These are phyloP conservation scores for Leucoagaricus sp. DNA, from an alignment of 1,284 basidiomycete genomes.

Conservation along the genomic window DNA sequence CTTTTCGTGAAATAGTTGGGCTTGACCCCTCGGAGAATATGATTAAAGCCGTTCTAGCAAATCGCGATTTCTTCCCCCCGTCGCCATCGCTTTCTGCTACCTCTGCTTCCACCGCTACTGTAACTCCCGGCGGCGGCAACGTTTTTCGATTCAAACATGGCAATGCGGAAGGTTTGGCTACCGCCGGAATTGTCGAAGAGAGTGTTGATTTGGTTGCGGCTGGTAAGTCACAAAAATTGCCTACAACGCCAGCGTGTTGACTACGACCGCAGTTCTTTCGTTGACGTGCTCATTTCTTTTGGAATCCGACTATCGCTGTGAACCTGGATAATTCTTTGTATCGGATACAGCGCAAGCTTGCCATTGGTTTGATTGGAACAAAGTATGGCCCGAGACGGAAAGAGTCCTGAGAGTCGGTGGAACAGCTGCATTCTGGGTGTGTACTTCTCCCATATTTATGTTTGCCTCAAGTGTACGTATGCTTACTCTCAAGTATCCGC, in stretches of 20 bases:
- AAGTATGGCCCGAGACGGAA: conserved; percentile 70
- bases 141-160: conserved; percentile 51
- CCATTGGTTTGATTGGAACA: conserved; percentile 85
- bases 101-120: not conserved
- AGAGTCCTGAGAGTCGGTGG: conserved; percentile 69
- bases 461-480: no score
- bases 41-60: conserved; percentile 57
- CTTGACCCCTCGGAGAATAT: conserved; percentile 77
- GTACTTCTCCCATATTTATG: no score
- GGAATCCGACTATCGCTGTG: no score
- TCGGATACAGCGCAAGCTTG: conserved; percentile 74
- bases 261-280: no score
- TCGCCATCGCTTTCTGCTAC: not conserved
- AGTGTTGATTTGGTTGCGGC: conserved; percentile 77
- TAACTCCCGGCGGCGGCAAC: not conserved
- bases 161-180: conserved; percentile 53
- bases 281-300: no score
- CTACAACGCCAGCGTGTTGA: no score
- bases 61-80: not conserved
- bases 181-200: conserved; percentile 45
- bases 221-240: conserved; percentile 41
- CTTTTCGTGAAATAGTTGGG: conserved; percentile 65
- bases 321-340: no score
- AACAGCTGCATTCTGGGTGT: conserved; percentile 77
- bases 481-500: no score